phyloP scores from a whole-genome alignment of 331 rosid genomes.

The Acacia pycnantha region DNA sequence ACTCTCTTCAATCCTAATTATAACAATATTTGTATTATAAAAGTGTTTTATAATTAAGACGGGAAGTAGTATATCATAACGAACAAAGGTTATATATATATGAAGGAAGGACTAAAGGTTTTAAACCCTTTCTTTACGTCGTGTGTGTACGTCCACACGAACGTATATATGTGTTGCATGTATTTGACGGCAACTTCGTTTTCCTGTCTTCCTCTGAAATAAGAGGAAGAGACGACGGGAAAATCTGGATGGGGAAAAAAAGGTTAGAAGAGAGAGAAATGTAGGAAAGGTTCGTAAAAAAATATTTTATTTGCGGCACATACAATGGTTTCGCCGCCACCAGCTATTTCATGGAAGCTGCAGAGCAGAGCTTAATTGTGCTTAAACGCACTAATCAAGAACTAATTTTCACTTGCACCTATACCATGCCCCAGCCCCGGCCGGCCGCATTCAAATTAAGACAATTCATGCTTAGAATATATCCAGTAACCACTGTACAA shows the following conservation, averaged over 20 bases:
- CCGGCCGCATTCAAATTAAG: not conserved
- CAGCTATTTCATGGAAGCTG: slow-evolving; percentile 34
- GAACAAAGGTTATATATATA: not conserved
- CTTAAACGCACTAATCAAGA: not conserved
- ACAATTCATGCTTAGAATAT: not conserved
- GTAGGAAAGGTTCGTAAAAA: not conserved
- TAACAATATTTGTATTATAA: too few species aligned
- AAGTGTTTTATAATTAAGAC: too few species aligned
- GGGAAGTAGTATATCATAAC: too few species aligned
- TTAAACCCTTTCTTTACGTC: too few species aligned
- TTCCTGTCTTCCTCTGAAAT: too few species aligned
- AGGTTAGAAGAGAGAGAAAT: not conserved
- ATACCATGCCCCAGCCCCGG: not conserved
- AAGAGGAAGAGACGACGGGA: not conserved
- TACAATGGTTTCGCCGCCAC: not conserved
- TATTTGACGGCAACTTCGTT: not conserved
- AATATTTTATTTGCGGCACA: not conserved
- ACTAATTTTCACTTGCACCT: not conserved
- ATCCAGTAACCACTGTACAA: too few species aligned
- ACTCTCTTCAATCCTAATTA: too few species aligned
- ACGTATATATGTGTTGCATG: not conserved
- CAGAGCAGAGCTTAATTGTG: slow-evolving; percentile 7
- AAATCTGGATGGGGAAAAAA: not conserved
- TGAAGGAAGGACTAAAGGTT: too few species aligned
- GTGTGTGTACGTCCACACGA: too few species aligned